phyloP scores from a whole-genome alignment of 1,284 basidiomycete species.

The Trichosporon ovoides region DNA sequence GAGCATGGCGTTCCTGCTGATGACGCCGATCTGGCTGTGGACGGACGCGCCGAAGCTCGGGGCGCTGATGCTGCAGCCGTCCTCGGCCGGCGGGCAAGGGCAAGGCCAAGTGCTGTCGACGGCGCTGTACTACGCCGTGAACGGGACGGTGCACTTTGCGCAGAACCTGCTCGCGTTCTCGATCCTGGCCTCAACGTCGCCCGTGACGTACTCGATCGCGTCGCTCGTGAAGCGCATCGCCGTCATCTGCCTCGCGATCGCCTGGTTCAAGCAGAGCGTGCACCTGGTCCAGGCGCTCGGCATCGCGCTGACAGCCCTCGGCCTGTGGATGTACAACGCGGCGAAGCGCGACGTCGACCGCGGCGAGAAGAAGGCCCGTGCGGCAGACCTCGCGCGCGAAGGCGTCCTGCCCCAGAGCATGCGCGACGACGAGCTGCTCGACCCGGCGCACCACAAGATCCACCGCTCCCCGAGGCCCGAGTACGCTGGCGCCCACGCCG shows the following conservation, averaged over 20 bases:
- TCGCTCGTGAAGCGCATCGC: conserved; percentile 96
- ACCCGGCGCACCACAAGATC: conserved; percentile 17
- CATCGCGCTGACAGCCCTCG: conserved; percentile 81
- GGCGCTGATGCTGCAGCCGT: conserved; percentile 37
- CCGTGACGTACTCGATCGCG: conserved; percentile 97
- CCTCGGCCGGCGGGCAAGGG: no score
- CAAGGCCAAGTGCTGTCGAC: conserved; percentile 10
- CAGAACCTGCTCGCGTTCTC: conserved; percentile 98
- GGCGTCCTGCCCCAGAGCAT: conserved; percentile 43
- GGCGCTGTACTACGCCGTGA: conserved; percentile 72
- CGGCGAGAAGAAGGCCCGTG: conserved; percentile 78
- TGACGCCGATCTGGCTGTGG: conserved; percentile 90
- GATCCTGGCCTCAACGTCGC: conserved; percentile 90
- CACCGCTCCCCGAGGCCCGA: neutral
- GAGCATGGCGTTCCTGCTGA: conserved; percentile 85
- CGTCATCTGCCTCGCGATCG: conserved; percentile 94
- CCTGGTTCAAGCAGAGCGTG: conserved; percentile 90
- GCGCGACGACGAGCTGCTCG: conserved; percentile 37
- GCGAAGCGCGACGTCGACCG: conserved; percentile 88
- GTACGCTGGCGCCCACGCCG: neutral
- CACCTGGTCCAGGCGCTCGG: conserved; percentile 78
- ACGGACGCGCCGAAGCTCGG: conserved; percentile 70
- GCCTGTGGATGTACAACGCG: conserved; percentile 93
- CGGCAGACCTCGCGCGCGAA: conserved; percentile 63
- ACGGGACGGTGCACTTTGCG: conserved; percentile 91